Evolutionary conservation across 352 stramenopile genomes (phyloP), one percentile per base, ranked within the genome.

Genomic region (Phytophthora boehmeriae): DNA sequence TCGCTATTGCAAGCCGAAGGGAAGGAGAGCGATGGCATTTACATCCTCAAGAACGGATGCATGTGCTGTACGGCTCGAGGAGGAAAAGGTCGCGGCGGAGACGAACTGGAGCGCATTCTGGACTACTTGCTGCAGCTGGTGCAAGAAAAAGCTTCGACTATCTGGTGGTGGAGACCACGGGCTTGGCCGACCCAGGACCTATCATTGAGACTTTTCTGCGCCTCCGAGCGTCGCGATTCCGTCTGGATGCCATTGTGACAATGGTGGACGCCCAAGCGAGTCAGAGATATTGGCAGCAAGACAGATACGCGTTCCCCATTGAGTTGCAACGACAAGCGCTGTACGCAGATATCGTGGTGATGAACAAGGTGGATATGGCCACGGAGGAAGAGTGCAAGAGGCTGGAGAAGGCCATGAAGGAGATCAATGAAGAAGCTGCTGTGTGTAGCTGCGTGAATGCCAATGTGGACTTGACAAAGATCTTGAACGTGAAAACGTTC

Each of bases 31-130:
- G 81, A 90, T 63, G 96, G 98, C 55, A 92, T 99, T 45, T 97
- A 98, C 54, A 97, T 96, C 30, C 97, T 99, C 80, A 88, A 98
- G 76, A 99, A 99, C 73, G 96, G 96, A 36, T 99, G 97, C 68
- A 97, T 99, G 63, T 99, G 97, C 82, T 99, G 97, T 75, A 97
- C 93, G 10, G 91, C 98, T 11, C 62, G 64, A 38, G 76, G 92
- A 10, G 91, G 91, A 25, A 96, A 98, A 35, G 92, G 97, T 17
- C 53, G 43, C 28, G 78, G 87, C 42, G 97, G 92, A 42, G 71
- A 72, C 50, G 81, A 91, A 23, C 75, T 99, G 0, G 91, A 98
- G 65, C 86, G 92, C 14, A 97, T 99, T 63, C 67, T 99, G 1
- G 82, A 97, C 63, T 92, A 95, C 32, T 73, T 93, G 30, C 59